Percentiles rank a stretch among this genome's conserved stretches.
These are phyloP conservation scores for Aspergillus piperis DNA, from an alignment of 2,329 filamentous ascomycete genomes.

Conservation along the genomic window DNA sequence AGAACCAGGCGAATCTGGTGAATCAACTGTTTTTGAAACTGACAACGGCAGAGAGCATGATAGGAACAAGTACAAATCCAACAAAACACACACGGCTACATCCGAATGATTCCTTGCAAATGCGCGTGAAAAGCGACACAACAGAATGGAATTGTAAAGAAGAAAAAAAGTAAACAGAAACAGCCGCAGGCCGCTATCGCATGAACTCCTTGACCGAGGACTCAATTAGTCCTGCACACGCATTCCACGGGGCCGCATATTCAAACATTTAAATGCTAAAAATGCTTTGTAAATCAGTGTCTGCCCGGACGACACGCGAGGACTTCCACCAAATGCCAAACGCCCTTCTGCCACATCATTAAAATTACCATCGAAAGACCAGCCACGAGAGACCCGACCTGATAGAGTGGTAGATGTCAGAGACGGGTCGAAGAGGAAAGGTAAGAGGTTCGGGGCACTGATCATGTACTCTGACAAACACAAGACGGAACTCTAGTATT, in stretches of 20 bases:
- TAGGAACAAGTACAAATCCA: slow-evolving; percentile 9
- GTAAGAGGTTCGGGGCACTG: slow-evolving; percentile 16
- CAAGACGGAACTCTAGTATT: slow-evolving; percentile 29
- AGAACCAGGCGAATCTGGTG: slow-evolving; percentile 1
- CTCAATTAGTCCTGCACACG: slow-evolving; percentile 13
- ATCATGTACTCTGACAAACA: slow-evolving; percentile 26
- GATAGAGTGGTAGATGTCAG: slow-evolving; percentile 9
- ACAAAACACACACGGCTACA: slow-evolving; percentile 9
- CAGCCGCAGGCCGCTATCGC: slow-evolving; percentile 18
- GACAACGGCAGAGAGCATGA: slow-evolving; percentile 3
- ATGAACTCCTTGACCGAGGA: slow-evolving; percentile 23
- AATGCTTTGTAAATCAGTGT: slow-evolving; percentile 16
- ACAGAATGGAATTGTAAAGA: neutral
- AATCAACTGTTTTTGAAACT: slow-evolving; percentile 11
- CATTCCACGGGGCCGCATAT: slow-evolving; percentile 16
- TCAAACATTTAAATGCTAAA: slow-evolving; percentile 23
- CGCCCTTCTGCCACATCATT: slow-evolving; percentile 20
- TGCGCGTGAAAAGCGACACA: neutral
- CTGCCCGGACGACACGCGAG: slow-evolving; percentile 12
- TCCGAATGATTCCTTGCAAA: slow-evolving; percentile 9
- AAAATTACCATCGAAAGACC: slow-evolving; percentile 15
- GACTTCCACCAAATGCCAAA: slow-evolving; percentile 21
- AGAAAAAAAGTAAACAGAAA: slow-evolving; percentile 10
- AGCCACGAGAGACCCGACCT: slow-evolving; percentile 7
- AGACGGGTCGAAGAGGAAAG: slow-evolving; percentile 6